These are phyloP conservation scores for Dactylellina drechsleri DNA, from an alignment of 2,329 filamentous ascomycete species.

Conservation along the genomic window DNA sequence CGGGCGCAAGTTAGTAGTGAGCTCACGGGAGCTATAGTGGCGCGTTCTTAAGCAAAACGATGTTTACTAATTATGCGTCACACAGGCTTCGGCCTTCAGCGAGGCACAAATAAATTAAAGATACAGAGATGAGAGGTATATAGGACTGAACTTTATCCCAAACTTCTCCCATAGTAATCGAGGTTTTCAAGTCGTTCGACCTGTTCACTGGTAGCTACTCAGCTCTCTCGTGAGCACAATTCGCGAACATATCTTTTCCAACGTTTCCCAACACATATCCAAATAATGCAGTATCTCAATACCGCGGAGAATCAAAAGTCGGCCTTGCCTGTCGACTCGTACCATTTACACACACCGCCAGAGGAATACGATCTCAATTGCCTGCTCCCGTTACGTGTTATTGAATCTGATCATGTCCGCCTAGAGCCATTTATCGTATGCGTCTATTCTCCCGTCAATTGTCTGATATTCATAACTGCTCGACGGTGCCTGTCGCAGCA, in stretches of 20 bases:
- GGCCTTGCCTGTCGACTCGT: conserved; percentile 24
- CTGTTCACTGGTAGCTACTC: no score
- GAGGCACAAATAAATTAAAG: not conserved
- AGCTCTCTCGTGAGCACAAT: not conserved
- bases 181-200: not conserved
- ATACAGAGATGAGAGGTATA: not conserved
- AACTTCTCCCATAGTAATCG: not conserved
- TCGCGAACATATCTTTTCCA: not conserved
- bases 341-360: conserved; percentile 36
- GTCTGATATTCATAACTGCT: not conserved
- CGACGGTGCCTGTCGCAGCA: no score
- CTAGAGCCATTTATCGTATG: conserved; percentile 50
- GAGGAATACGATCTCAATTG: conserved; percentile 52
- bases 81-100: not conserved
- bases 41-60: conserved; percentile 11
- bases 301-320: conserved; percentile 23
- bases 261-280: conserved; percentile 5
- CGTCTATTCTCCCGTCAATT: not conserved
- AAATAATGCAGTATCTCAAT: conserved; percentile 45
- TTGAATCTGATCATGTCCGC: conserved; percentile 47
- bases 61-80: conserved; percentile 4
- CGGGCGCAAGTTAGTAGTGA: conserved; percentile 26
- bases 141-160: not conserved
- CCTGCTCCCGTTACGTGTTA: conserved; percentile 29
- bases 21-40: no score